Base-by-base conservation (phyloP, 148 eudicot species). In the Bassia scoparia region DNA sequence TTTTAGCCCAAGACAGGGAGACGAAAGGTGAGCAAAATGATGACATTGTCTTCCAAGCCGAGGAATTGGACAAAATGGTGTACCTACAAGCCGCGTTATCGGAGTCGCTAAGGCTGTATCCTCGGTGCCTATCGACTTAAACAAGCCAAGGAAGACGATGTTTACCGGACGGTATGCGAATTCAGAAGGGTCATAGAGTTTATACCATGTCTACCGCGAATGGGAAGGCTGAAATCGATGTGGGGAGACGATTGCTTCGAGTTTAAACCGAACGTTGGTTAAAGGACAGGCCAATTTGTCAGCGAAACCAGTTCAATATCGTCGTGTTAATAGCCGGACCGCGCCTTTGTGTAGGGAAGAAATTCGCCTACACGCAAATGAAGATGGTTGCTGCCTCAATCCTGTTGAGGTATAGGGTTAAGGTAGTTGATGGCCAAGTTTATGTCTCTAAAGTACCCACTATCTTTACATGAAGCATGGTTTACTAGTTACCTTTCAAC, bases 91-190 rank as follows among this genome's bases (percentile, higher is more conserved):
- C 88, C 3, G 82, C 88, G 21, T 65, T 87, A 68, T 76, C 90
- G 0, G 90, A 87, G 55, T 53, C 88, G 1, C 67, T 87, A 50
- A 77, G 90, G 53, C 80, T 87, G 0, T 85, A 87, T 69, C 88
- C 90, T 77, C 88, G 0, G 90, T 87, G 7, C 88, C 90, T 48
- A 52, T 82, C 6, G 91, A 88, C 79, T 84, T 54, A 88, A 88
- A 75, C 84, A 86, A 75, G 87, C 83, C 24, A 52, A 43, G 43
- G 82, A 79, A 33, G 83, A 88, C 11, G 91, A 88, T 34, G 75
- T 75, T 34, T 82, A 14, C 86, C 86, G 0, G 86, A 86, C 58
- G 87, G 87, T 26, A 73, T 71, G 65, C 7, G 17, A 13, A 75
- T 82, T n/a, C 74, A 31, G 34, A 78, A 56, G 72, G 86, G 77